Base-by-base conservation (phyloP, 352 stramenopile species). In the Poterioochromonas sp. region DNA sequence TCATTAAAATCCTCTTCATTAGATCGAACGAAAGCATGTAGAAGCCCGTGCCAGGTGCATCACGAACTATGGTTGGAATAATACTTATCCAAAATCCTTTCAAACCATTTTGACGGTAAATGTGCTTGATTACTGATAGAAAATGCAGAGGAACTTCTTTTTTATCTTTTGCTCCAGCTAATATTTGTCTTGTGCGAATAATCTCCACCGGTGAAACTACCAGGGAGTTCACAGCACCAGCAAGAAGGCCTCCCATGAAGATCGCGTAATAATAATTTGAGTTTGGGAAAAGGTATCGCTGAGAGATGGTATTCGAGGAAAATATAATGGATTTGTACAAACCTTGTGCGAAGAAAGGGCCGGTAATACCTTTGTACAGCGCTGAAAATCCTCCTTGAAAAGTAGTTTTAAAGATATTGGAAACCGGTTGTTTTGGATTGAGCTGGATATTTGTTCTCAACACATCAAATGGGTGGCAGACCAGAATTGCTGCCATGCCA, bases 391-490 rank as follows among this genome's bases (percentile, higher is more conserved):
- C 44, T 20, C 20, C 20, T 53, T 53, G 44, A 53, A 53, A 20
- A 20, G 44, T 53, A 15, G 26, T 58, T 68, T 68, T 68, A 39
- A 12, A 18, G 12, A 39, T 40, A 18, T 12, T 35, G 5, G 12
- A 11, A 32, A 68, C 5, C 26, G 58, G 8, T 40, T 8, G 12
- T 8, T 15, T 12, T 18, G 12, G 58, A 39, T 68, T 26, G 11
- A 68, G 8, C 34, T 68, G 58, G 5, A 68, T 40, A 5, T 39
- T 32, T 37, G 58, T 68, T 15, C 58, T 5, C 8, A 68, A 29
- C 5, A 68, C 58, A 68, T 68, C 58, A 32, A 68, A 68, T 68
- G 58, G 58, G 26, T 68, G 58, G 26, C 58, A 68, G 5, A 35
- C 58, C 12, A 39, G 12, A 18, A 68, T 35, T 18, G 58, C 12